phyloP scores from a whole-genome alignment of 495 filamentous ascomycete genomes.

The Penicillium coffeae region DNA sequence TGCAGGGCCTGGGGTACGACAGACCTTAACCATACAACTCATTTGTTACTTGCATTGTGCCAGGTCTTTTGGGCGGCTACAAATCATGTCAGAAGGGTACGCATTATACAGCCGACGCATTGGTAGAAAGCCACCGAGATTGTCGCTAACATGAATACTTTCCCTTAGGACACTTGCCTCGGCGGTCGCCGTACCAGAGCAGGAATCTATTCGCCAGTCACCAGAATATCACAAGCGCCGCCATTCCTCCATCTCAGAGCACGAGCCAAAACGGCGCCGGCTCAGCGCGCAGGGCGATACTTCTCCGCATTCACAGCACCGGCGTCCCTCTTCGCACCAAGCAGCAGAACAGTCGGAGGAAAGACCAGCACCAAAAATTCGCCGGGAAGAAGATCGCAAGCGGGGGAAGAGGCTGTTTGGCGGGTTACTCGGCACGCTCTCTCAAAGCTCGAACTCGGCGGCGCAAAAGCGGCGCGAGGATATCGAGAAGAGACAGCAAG shows the following conservation, averaged over 20 bases:
- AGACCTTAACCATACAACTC: too few species aligned
- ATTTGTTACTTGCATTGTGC: too few species aligned
- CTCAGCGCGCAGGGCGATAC: constrained; percentile 32
- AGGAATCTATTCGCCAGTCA: constrained; percentile 26
- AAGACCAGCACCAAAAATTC: constrained; percentile 38
- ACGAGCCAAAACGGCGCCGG: constrained; percentile 54
- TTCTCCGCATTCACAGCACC: constrained; percentile 15
- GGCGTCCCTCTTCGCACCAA: constrained; percentile 6
- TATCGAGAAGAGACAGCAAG: constrained; percentile 85
- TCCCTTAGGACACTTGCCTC: constrained; percentile 53
- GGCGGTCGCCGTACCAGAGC: constrained; percentile 59
- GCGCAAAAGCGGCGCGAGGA: constrained; percentile 78
- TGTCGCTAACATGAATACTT: constrained; percentile 4
- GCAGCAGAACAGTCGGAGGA: constrained; percentile 10
- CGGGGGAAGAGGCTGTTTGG: constrained; percentile 89
- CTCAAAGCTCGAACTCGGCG: constrained; percentile 63
- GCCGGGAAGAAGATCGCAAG: constrained; percentile 71
- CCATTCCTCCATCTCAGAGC: constrained; percentile 52
- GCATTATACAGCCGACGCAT: neutral
- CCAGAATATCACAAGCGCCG: constrained; percentile 50
- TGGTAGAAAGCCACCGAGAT: neutral
- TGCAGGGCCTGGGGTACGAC: neutral
- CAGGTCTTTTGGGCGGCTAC: neutral
- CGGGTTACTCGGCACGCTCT: constrained; percentile 79
- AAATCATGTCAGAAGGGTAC: constrained; percentile 34